These are phyloP conservation scores for Endoconidiophora laricicola DNA, from an alignment of 2,329 filamentous ascomycete genomes.

Conservation along the genomic window DNA sequence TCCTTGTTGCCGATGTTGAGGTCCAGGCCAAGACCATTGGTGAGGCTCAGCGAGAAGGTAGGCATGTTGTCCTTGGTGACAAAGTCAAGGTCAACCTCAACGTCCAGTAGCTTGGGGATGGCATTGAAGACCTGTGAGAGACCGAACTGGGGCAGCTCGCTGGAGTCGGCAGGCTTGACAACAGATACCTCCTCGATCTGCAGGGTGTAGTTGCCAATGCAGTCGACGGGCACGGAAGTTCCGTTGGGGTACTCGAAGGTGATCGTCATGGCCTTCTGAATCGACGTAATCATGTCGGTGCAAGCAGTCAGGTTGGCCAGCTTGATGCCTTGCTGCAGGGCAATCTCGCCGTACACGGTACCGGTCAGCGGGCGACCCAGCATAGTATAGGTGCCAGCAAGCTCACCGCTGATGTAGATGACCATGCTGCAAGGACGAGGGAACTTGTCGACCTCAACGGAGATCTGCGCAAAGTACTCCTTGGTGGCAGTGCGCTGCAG, in stretches of 20 bases:
- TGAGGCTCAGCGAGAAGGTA: conserved; percentile 9
- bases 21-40: conserved; percentile 3
- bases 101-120: conserved; percentile 18
- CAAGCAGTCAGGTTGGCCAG: conserved; percentile 29
- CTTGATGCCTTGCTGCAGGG: conserved; percentile 48
- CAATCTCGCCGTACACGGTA: conserved; percentile 20
- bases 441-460: conserved; percentile 22
- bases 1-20: conserved; percentile 5
- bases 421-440: conserved; percentile 22
- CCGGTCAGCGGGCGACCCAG: conserved; percentile 22
- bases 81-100: conserved; percentile 19
- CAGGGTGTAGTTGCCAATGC: conserved; percentile 8
- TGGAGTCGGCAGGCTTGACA: conserved; percentile 8
- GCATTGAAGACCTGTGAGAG: conserved; percentile 7
- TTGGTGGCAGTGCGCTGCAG: conserved; percentile 4
- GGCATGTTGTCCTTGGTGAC: conserved; percentile 2
- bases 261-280: conserved; percentile 17
- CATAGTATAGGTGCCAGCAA: conserved; percentile 21
- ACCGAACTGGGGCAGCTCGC: conserved; percentile 12
- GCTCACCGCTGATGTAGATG: conserved; percentile 20
- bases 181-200: conserved; percentile 11
- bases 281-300: conserved; percentile 1
- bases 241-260: conserved; percentile 14
- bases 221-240: conserved; percentile 6
- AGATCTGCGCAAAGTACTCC: conserved; percentile 21